These are phyloP conservation scores for Cladosporium sp. DNA, from an alignment of 2,329 filamentous ascomycete genomes.

Conservation along the genomic window DNA sequence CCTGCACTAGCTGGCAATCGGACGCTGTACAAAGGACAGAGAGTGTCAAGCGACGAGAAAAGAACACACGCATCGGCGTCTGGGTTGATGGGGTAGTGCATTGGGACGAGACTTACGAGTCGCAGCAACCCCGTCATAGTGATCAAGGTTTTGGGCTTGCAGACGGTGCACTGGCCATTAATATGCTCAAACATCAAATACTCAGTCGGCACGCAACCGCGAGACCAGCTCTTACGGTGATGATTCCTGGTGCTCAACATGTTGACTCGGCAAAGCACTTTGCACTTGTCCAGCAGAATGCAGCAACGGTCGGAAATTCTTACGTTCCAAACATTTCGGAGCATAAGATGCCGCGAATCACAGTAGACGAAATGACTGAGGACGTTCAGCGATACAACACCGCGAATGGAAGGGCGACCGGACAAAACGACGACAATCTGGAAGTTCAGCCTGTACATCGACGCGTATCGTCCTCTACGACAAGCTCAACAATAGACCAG, in stretches of 20 bases:
- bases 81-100: slow-evolving; percentile 43
- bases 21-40: slow-evolving; percentile 2
- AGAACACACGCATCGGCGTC: slow-evolving; percentile 35
- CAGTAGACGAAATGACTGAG: background rate
- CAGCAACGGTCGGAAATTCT: background rate
- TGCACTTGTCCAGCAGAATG: no score
- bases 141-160: background rate
- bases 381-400: background rate
- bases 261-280: no score
- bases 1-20: background rate
- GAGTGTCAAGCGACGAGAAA: slow-evolving; percentile 24
- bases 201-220: background rate
- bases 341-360: background rate
- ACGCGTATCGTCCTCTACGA: slow-evolving; percentile 32
- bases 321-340: no score
- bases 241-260: background rate
- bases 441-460: slow-evolving; percentile 9
- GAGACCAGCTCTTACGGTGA: background rate
- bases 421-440: background rate
- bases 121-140: background rate
- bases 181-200: no score
- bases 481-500: slow-evolving; percentile 23
- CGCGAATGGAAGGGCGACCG: background rate
- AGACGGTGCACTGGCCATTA: no score
- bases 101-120: slow-evolving; percentile 31